These are phyloP conservation scores for Mycosphaerella arachidis DNA, from an alignment of 2,329 filamentous ascomycete genomes.

Conservation along the genomic window DNA sequence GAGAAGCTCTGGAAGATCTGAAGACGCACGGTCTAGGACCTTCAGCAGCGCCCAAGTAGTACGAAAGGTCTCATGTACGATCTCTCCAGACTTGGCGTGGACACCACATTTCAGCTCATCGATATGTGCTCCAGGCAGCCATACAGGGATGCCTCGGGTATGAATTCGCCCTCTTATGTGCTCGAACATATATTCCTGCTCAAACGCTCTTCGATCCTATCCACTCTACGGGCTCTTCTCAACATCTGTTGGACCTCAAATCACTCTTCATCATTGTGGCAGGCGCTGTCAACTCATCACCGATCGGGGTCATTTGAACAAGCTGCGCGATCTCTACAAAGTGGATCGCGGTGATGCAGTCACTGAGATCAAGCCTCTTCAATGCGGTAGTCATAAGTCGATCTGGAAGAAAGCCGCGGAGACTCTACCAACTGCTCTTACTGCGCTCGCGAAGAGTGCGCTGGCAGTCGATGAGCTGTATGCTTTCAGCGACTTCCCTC, in stretches of 20 bases:
- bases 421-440: neutral
- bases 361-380: neutral
- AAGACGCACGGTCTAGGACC: neutral
- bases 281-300: neutral
- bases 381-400: neutral
- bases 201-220: neutral
- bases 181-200: neutral
- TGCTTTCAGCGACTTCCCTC: neutral
- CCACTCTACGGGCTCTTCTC: neutral
- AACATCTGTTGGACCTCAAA: neutral
- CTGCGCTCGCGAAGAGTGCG: neutral
- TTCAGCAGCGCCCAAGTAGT: neutral
- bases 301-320: neutral
- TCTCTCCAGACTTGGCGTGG: neutral
- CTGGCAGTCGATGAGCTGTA: constrained; percentile 3
- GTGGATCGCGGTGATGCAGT: constrained; percentile 1
- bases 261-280: neutral
- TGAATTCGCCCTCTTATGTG: neutral
- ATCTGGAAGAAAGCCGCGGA: constrained; percentile 1
- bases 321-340: neutral
- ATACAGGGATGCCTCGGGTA: neutral
- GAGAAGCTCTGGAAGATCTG: neutral
- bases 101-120: neutral
- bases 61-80: neutral
- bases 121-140: neutral